These are phyloP conservation scores for Ophiocordyceps camponoti-leonardi DNA, from an alignment of 2,329 filamentous ascomycete genomes.

Conservation along the genomic window DNA sequence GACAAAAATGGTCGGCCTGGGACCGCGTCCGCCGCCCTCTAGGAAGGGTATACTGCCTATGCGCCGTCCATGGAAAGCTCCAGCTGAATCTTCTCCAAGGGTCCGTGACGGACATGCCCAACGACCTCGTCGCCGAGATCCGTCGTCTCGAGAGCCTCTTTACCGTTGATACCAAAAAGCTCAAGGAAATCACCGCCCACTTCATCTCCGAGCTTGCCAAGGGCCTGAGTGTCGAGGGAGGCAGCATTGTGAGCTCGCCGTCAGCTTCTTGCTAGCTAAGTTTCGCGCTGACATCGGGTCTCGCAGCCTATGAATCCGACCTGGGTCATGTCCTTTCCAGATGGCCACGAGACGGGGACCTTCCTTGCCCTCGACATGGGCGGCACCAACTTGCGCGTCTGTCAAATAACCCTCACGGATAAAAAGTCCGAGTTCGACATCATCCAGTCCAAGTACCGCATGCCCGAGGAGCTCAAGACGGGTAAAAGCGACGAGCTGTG, in stretches of 20 bases:
- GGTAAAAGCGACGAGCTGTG: constrained; percentile 73
- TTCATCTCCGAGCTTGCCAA: constrained; percentile 81
- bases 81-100: constrained; percentile 29
- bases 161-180: constrained; percentile 56
- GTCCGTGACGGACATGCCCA: constrained; percentile 81
- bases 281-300: background rate
- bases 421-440: constrained; percentile 85
- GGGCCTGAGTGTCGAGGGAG: constrained; percentile 72
- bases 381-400: constrained; percentile 88
- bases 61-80: background rate
- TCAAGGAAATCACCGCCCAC: constrained; percentile 81
- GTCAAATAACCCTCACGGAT: constrained; percentile 77
- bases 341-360: constrained; percentile 72
- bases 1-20: constrained; percentile 31
- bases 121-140: constrained; percentile 66
- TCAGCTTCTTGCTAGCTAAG: background rate
- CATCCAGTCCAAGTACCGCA: constrained; percentile 87
- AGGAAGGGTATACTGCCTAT: constrained; percentile 47
- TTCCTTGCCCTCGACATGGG: constrained; percentile 90
- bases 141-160: constrained; percentile 71
- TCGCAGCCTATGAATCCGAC: constrained; percentile 87
- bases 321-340: constrained; percentile 84
- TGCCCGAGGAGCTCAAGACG: constrained; percentile 84
- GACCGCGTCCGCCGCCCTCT: constrained; percentile 31
- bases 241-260: constrained; percentile 64